Evolutionary conservation across 805 yeast genomes (phyloP), one percentile per base, ranked within the genome.

Genomic region (Ogataea corticis): DNA sequence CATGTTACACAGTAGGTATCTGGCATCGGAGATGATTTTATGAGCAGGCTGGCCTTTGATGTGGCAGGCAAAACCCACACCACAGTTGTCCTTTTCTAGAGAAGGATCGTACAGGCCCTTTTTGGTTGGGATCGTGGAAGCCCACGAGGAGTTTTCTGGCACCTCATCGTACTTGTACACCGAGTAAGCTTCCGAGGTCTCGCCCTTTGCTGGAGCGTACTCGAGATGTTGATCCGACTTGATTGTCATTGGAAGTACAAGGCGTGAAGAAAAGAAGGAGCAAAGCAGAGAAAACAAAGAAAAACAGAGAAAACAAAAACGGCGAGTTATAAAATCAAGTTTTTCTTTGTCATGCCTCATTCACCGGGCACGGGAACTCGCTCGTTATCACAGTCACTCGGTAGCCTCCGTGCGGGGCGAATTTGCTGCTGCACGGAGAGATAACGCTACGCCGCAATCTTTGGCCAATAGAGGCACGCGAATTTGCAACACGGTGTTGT

Each of bases 31-130:
- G 49, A 92, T 90, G 57, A 92, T 89, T 64, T 91, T 90, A 73
- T 94, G 99, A 43, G 95, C 84, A 21, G 82, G 79, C 25, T 75
- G 64, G 46, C 97, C 97, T 67, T 90, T 88, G 71, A 91, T 85
- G 72, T 92, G 88, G 66, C 97, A 88, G 38, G 96, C 88, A 69
- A 92, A 92, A 51, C 99, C 99, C 41, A 94, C 98, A 72, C 99
- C 99, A 77, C 99, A 92, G 39, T 97, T 97, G 63, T 92, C 99
- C 61, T 89, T 88, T 67, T 92, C 99, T 58, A 75, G 80, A 46
- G 87, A 94, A 10, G 98, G 99, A 66, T 94, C 88, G 69, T 92
- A 92, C 43, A 92, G 81, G 30, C 96, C 98, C 69, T 90, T 85
- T 55, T 82, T 82, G 36, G 79, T 77, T 38, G 98, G 98, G 53